Evolutionary conservation across 257 asterid genomes (phyloP).

Genomic region (Dorcoceras hygrometricum): DNA sequence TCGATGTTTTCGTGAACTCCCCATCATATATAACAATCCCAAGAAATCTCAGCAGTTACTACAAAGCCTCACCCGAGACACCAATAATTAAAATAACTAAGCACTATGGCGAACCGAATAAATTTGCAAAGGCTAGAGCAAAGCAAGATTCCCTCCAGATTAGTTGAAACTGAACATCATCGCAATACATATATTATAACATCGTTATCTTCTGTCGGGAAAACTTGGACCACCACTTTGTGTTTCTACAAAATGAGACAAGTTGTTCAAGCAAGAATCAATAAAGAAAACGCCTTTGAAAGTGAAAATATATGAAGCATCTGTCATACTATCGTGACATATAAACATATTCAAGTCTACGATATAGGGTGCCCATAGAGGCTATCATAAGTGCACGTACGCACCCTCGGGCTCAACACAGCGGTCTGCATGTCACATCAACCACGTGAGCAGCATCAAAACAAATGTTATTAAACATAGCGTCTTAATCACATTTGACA

Average conservation of each 20-base stretch:
- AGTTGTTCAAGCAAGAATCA: slow-evolving; percentile 7
- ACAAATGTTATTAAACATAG: no score
- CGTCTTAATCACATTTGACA: no score
- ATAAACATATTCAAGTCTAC: no score
- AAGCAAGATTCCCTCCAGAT: slow-evolving; percentile 4
- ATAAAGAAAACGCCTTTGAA: slow-evolving; percentile 16
- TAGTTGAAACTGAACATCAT: slow-evolving; percentile 20
- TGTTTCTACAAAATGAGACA: neutral
- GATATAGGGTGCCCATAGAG: no score
- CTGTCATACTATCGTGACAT: neutral
- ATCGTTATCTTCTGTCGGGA: slow-evolving; percentile 13
- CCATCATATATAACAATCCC: no score
- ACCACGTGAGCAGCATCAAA: no score
- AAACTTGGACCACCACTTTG: slow-evolving; percentile 13
- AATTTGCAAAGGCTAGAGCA: neutral
- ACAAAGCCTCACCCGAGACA: no score
- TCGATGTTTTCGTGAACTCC: neutral
- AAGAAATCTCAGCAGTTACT: no score
- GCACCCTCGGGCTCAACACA: no score
- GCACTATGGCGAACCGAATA: neutral
- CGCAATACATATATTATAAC: slow-evolving; percentile 18
- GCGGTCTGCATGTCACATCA: no score
- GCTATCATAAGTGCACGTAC: no score
- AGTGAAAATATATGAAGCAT: neutral
- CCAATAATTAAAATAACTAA: no score